Percentiles rank a stretch among this genome's conserved stretches.
Conservation (phyloP, 2,329 filamentous ascomycete genomes). For the Thelonectria discophora region DNA sequence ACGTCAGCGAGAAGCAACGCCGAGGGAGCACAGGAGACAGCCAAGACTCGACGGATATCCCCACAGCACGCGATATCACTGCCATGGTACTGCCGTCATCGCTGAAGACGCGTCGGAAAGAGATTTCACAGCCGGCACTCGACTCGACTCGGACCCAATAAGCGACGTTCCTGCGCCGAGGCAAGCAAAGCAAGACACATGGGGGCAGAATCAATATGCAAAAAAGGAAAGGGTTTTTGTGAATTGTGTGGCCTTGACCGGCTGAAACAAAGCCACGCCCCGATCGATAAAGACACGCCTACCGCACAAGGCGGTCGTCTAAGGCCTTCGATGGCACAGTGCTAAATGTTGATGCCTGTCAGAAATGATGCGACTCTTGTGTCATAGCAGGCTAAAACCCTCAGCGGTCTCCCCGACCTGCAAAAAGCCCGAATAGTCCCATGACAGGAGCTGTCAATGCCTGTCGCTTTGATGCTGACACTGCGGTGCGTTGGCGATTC, state of each 20-base stretch:
- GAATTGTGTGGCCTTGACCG: constrained; percentile 25
- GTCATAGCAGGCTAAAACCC: constrained; percentile 36
- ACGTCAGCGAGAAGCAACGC: constrained; percentile 9
- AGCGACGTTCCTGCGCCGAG: constrained; percentile 17
- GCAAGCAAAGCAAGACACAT: constrained; percentile 31
- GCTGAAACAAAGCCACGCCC: constrained; percentile 33
- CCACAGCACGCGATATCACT: neutral
- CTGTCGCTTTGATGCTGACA: constrained; percentile 10
- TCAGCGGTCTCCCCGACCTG: constrained; percentile 26
- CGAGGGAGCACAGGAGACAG: constrained; percentile 2
- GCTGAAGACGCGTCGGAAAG: neutral
- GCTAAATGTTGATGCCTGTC: constrained; percentile 31
- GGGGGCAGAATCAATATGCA: constrained; percentile 25
- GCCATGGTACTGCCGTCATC: constrained; percentile 9
- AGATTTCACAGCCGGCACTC: constrained; percentile 10
- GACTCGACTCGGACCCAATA: constrained; percentile 8
- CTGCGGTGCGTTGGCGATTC: neutral
- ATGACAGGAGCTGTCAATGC: constrained; percentile 16
- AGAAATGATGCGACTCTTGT: constrained; percentile 43
- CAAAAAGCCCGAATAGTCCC: constrained; percentile 25
- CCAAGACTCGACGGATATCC: neutral
- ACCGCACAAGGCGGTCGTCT: constrained; percentile 8
- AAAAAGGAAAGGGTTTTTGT: constrained; percentile 27
- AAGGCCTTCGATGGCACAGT: constrained; percentile 28
- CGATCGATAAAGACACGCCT: constrained; percentile 37